Evolutionary conservation across 2,329 filamentous ascomycete genomes (phyloP).

Genomic region (Boeremia lycopersici): DNA sequence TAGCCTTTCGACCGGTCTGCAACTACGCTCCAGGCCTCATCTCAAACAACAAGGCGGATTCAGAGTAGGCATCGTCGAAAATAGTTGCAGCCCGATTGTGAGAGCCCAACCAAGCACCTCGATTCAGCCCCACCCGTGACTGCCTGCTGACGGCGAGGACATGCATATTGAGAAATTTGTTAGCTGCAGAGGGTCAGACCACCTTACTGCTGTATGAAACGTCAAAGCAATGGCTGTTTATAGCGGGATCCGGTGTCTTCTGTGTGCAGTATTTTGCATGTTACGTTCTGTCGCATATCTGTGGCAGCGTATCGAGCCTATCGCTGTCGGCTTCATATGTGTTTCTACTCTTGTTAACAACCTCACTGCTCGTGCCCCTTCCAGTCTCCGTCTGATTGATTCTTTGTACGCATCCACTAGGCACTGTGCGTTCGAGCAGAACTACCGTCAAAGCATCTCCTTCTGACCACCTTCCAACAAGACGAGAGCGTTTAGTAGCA

Average conservation of each 20-base stretch:
- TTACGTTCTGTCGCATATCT: not conserved
- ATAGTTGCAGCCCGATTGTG: not conserved
- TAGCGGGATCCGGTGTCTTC: not conserved
- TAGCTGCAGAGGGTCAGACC: not conserved
- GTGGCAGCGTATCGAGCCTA: not conserved
- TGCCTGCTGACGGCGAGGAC: not conserved
- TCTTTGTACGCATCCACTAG: not conserved
- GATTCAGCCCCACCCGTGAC: constrained; percentile 3
- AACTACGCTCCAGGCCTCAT: not conserved
- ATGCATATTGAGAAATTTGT: not conserved
- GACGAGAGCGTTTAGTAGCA: not conserved
- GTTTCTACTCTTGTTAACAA: not conserved
- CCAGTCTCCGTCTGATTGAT: not conserved
- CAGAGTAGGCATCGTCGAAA: not conserved
- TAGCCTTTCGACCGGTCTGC: too few relatives aligned
- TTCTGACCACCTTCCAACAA: not conserved
- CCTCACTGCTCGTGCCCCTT: not conserved
- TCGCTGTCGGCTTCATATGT: not conserved
- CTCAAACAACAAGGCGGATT: not conserved
- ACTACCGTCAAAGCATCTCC: not conserved
- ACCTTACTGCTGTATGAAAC: not conserved
- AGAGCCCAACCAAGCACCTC: not conserved
- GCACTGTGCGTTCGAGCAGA: not conserved
- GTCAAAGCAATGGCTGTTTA: not conserved
- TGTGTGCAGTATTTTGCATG: not conserved